Percentiles rank a stretch among this genome's conserved stretches.
phyloP scores from a whole-genome alignment of 164 flowering plant species.

The Sedum album region DNA sequence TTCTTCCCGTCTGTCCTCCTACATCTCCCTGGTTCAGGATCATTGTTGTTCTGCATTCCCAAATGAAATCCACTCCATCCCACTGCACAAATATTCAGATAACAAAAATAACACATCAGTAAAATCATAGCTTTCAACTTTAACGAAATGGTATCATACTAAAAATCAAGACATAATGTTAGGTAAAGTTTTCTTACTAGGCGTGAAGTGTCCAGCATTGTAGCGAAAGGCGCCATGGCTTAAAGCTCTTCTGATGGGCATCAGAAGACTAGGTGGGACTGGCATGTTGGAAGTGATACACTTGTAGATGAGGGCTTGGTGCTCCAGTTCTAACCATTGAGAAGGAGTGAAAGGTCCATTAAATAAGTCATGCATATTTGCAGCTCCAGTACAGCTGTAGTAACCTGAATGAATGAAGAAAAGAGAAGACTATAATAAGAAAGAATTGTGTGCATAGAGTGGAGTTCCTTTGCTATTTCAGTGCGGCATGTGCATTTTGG shows the following conservation, averaged over 20 bases:
- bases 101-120: neutral
- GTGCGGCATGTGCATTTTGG: no score
- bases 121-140: no score
- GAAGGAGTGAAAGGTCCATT: conserved; percentile 72
- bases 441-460: no score
- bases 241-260: conserved; percentile 57
- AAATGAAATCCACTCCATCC: neutral
- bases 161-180: neutral
- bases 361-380: conserved; percentile 38
- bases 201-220: conserved; percentile 32
- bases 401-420: neutral
- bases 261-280: conserved; percentile 65
- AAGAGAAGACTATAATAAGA: neutral
- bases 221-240: conserved; percentile 41
- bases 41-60: conserved; percentile 14
- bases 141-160: no score
- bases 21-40: conserved; percentile 36
- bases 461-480: no score
- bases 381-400: conserved; percentile 4
- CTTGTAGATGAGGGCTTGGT: conserved; percentile 86
- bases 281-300: conserved; percentile 67
- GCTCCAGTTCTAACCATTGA: conserved; percentile 91
- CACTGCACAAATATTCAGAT: neutral
- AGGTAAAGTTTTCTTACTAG: neutral
- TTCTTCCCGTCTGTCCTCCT: conserved; percentile 39